Evolutionary conservation across 306 rosid genomes (phyloP), one percentile per base, ranked within the genome.

Genomic region (Trichosanthes cucumerina): DNA sequence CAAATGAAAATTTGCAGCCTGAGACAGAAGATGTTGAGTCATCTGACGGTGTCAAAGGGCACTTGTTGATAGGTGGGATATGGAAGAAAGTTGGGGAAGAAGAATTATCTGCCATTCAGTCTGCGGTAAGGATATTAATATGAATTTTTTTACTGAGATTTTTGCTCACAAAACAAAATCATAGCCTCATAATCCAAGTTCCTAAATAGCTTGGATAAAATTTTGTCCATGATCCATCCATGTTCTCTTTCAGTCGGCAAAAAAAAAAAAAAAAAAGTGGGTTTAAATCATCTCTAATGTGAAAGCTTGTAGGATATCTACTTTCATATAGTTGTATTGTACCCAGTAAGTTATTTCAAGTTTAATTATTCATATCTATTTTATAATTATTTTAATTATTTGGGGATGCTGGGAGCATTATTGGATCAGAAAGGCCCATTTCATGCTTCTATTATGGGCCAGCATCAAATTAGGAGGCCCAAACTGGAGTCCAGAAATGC

Each of bases 1-100:
- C 90, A 56, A 13, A 66, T 24, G 87, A 87, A n/a, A 66, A 53
- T 38, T 50, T 60, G 72, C 80, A 54, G 16, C 46, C 80, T 4
- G 60, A 82, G 13, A 11, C 31, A 3, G 84, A 78, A 10, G 82
- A 57, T 53, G 80, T 75, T 56, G 19, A 77, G 7, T 79, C 80
- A 65, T 1, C 18, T 13, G 83, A 87, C 76, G 86, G 50, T 69
- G 87, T 60, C 0, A 56, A 80, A 41, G 89, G 89, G 18, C 80
- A 78, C 76, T 89, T 90, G 63, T 70, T 90, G 88, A 85, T 86
- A 7, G 92, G 79, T 15, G 93, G 97, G 58, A 78, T 85, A 64
- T 84, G 90, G 92, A 87, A 86, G 85, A 88, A 81, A 81, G 84
- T 91, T 73, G 81, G 74, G 69, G 85, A 87, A 80, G 91, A 89